Evolutionary conservation across 305 asterid genomes (phyloP), one percentile per base, ranked within the genome.

Genomic region (Ruellia speciosa): DNA sequence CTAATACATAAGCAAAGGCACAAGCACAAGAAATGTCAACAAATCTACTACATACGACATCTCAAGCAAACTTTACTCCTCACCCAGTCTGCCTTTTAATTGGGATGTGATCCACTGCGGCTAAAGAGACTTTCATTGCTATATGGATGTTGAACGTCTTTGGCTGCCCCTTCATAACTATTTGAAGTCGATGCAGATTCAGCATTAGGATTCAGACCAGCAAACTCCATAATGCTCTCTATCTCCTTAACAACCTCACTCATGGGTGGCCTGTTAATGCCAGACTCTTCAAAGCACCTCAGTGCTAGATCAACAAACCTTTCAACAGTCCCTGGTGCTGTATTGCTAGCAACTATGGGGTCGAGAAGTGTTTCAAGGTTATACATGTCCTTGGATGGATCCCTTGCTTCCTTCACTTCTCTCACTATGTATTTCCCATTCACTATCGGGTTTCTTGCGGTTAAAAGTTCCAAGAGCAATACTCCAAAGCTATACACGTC

Each of bases 191-290:
- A 56, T 41, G 82, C 59, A 4, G 86, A 82, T 64, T 71, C 84
- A 43, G 58, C 56, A 46, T 40, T 64, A 7, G 79, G 74, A 52
- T 81, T 77, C 70, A 83, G 18, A 28, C 83, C 80, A 33, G 70
- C 78, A 56, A 75, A 39, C 50, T 82, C 89, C 79, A 88, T 76
- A 56, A 88, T 81, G 18, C 24, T 77, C 66, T 85, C 93, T 0
- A 88, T 73, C 81, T 76, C 88, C 35, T 83, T 85, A 37, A 70
- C 86, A 56, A 88, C 93, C 48, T 76, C 93, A 33, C 74, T 68
- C 96, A 85, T 88, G 16, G 70, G 41, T 2, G 96, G 96, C 71
- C 96, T 69, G 43, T 66, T 69, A 3, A 37, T 45, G 12, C 83
- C 93, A 17, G 59, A 13, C 16, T 87, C 95, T 18, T 68, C 60